Evolutionary conservation across 768 basidiomycete genomes (phyloP), one percentile per base, ranked within the genome.

Genomic region (Dentipellis fragilis): DNA sequence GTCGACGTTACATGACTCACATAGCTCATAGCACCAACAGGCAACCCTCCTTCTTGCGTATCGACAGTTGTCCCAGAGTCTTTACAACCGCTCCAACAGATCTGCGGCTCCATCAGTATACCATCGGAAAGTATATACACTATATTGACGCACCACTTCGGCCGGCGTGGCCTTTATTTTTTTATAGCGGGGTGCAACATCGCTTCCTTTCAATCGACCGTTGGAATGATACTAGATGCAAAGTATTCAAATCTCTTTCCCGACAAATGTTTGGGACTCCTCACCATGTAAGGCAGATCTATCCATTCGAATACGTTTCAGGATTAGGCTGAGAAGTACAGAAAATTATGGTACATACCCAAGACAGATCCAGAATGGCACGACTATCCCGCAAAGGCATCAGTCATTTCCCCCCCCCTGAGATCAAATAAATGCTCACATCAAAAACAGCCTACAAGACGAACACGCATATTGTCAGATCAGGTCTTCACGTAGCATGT

Each of bases 281-380:
- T 35, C 35, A 60, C 59, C 21, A 22, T 9, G 23, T 54, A 62
- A 4, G 56, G 54, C 22, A 62, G 1, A 35, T 60, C 61, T 62
- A 17, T n/a, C 19, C 36, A 51, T 29, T 6, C 2, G 14, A 8
- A 16, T 2, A n/a, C 9, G 23, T 22, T 57, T 39, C 22, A 17
- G 6, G 45, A n/a, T 9, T 29, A n/a, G n/a, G n/a, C n/a, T n/a
- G n/a, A n/a, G 45, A 11, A 17, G 1, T 36, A 11, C 2, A 14
- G 10, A 10, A 22, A 34, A 34, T 12, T 10, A 58, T 4, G 1
- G 12, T 19, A 59, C 64, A 4, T 42, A 65, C 65, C 76, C 45
- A 76, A 66, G 9, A 71, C 69, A 36, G 73, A 71, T n/a, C 72
- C 74, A 1, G 71, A 73, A 63, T 75, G 74, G 58, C 72, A 73